These are phyloP conservation scores for Phytophthora pseudosyringae DNA, from an alignment of 352 stramenopile genomes.

Conservation along the genomic window DNA sequence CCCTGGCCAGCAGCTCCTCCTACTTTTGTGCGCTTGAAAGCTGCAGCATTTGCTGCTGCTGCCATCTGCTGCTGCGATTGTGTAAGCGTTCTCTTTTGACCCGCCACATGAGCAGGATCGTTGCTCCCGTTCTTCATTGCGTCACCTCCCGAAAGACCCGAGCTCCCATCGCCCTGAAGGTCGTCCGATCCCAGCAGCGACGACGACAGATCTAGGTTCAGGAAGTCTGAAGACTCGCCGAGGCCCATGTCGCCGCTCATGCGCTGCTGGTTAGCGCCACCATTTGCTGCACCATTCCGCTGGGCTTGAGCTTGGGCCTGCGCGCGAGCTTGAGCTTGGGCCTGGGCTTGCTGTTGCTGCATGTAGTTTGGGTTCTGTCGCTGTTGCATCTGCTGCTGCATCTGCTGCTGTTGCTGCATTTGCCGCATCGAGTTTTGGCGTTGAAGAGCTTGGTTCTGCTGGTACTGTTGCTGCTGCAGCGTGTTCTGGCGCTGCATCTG, in stretches of 20 bases:
- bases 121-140: constrained; percentile 42
- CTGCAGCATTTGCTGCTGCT: constrained; percentile 74
- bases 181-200: constrained; percentile 74
- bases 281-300: constrained; percentile 35
- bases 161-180: constrained; percentile 52
- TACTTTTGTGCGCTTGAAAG: constrained; percentile 87
- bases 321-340: constrained; percentile 27
- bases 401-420: constrained; percentile 69
- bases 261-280: constrained; percentile 44
- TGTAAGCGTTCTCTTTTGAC: constrained; percentile 75
- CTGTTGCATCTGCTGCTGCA: constrained; percentile 63
- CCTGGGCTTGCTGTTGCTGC: constrained; percentile 53
- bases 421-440: constrained; percentile 65
- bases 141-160: constrained; percentile 43
- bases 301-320: constrained; percentile 42
- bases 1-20: constrained; percentile 39
- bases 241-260: constrained; percentile 68
- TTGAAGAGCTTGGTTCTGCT: constrained; percentile 55
- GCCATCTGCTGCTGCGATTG: constrained; percentile 88
- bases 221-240: constrained; percentile 77
- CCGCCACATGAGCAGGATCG: constrained; percentile 35
- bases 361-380: constrained; percentile 70
- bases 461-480: constrained; percentile 64
- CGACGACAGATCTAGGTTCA: constrained; percentile 81
- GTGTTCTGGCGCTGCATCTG: constrained; percentile 68